A percentile compares a stretch with the other conserved stretches of the same genome.
phyloP scores from a whole-genome alignment of 371 early-diverging fungal genomes.

The Rhizomucor pusillus region DNA sequence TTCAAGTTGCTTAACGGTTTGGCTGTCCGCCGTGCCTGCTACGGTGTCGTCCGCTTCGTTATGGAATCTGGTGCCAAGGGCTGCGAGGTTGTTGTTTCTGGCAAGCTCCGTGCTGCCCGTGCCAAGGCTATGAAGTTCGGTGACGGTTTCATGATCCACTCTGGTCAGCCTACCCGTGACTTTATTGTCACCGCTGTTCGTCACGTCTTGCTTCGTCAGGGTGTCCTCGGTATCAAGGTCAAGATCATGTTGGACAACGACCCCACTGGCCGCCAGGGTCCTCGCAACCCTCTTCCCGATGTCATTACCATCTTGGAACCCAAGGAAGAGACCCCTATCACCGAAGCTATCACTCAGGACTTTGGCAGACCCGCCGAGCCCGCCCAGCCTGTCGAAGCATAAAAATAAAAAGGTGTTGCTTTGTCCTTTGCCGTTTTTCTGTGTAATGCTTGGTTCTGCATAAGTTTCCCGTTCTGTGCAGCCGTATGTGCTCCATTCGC shows the following conservation, averaged over 20 bases:
- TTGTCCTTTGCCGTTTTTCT: too few relatives aligned
- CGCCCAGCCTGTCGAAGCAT: conserved; percentile 40
- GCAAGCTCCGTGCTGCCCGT: conserved; percentile 99
- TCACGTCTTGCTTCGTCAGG: conserved; percentile 99
- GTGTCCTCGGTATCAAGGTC: conserved; percentile 99
- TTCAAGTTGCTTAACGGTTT: conserved; percentile 97
- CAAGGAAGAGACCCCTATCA: conserved; percentile 80
- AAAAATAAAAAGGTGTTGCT: too few relatives aligned
- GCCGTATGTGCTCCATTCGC: too few relatives aligned
- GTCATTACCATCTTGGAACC: conserved; percentile 94
- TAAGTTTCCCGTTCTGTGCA: too few relatives aligned
- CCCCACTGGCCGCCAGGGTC: conserved; percentile 95
- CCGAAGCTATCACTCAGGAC: conserved; percentile 75
- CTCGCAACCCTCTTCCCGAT: conserved; percentile 97
- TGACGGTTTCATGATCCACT: conserved; percentile 99
- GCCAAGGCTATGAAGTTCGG: conserved; percentile 99
- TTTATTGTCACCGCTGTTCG: conserved; percentile 98
- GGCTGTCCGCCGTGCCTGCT: conserved; percentile 98
- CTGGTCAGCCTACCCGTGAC: conserved; percentile 98
- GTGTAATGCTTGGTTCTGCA: too few relatives aligned
- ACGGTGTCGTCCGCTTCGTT: conserved; percentile 98
- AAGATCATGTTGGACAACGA: conserved; percentile 99
- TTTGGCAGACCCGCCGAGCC: conserved; percentile 59
- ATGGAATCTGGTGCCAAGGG: conserved; percentile 99
- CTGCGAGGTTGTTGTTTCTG: conserved; percentile 99